Conservation (phyloP, 306 rosid species). For the Dryas alaskensis region DNA sequence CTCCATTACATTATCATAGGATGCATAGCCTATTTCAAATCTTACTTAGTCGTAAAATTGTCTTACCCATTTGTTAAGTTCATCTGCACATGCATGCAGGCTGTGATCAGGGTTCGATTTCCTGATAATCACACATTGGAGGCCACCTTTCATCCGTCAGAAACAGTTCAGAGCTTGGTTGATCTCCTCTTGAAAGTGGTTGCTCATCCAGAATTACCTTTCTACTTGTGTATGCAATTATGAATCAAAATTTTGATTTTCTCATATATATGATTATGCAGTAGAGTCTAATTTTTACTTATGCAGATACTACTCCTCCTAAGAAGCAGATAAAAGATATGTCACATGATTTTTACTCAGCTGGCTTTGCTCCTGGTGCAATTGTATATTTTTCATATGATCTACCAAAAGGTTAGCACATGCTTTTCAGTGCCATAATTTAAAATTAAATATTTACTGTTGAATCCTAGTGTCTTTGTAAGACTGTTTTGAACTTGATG, state of each 20-base stretch:
- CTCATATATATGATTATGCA: not conserved
- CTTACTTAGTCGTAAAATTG: not conserved
- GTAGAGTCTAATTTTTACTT: constrained; percentile 15
- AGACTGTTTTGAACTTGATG: not conserved
- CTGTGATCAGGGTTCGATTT: constrained; percentile 79
- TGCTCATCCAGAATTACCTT: constrained; percentile 66
- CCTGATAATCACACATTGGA: constrained; percentile 92
- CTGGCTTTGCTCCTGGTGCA: constrained; percentile 91
- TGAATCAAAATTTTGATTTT: constrained; percentile 10
- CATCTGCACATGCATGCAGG: constrained; percentile 46
- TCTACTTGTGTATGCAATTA: constrained; percentile 68
- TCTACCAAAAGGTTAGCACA: constrained; percentile 55
- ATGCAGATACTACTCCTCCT: constrained; percentile 88
- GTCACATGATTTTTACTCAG: constrained; percentile 67
- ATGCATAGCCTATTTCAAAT: not conserved
- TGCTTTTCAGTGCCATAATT: constrained; percentile 13
- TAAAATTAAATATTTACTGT: not conserved
- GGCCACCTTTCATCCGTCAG: constrained; percentile 80
- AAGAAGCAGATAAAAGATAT: constrained; percentile 63
- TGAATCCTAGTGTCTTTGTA: not conserved
- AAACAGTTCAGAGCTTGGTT: constrained; percentile 66
- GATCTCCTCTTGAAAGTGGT: constrained; percentile 74
- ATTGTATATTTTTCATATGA: constrained; percentile 72
- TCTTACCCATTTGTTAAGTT: constrained; percentile 14
- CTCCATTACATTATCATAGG: not conserved